Conservation (phyloP, 495 filamentous ascomycete genomes). For the Xylaria cubensis region DNA sequence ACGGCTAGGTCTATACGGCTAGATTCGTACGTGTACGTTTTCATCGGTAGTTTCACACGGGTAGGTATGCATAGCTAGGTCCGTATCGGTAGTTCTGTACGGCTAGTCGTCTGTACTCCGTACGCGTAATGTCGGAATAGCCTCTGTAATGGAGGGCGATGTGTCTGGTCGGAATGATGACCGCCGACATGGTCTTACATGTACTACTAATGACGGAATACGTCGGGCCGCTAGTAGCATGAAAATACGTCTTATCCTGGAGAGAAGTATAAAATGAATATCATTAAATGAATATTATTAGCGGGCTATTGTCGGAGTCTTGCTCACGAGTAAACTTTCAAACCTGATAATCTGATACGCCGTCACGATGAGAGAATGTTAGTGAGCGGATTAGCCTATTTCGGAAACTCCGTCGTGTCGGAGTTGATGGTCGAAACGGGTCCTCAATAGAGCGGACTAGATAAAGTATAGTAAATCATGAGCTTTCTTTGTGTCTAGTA, state of each 20-base stretch:
- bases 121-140: background rate
- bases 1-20: too few species aligned
- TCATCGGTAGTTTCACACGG: too few species aligned
- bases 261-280: background rate
- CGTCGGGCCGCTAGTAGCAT: background rate
- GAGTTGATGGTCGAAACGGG: constrained; percentile 2
- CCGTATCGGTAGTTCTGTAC: too few species aligned
- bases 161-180: constrained; percentile 18
- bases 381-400: constrained; percentile 14
- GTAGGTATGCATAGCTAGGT: too few species aligned
- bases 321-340: background rate
- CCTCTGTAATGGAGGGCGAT: background rate
- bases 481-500: background rate
- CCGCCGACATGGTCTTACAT: background rate
- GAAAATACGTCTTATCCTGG: background rate
- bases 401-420: constrained; percentile 2
- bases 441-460: background rate
- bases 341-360: background rate
- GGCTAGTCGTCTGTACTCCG: too few species aligned
- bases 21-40: too few species aligned
- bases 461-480: constrained; percentile 4
- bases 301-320: background rate
- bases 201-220: background rate
- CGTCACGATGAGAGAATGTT: background rate
- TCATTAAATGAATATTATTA: background rate